A percentile compares a stretch with the other conserved stretches of the same genome.
These are phyloP conservation scores for Leishmania martiniquensis DNA, from an alignment of 208 protist species.

Conservation along the genomic window DNA sequence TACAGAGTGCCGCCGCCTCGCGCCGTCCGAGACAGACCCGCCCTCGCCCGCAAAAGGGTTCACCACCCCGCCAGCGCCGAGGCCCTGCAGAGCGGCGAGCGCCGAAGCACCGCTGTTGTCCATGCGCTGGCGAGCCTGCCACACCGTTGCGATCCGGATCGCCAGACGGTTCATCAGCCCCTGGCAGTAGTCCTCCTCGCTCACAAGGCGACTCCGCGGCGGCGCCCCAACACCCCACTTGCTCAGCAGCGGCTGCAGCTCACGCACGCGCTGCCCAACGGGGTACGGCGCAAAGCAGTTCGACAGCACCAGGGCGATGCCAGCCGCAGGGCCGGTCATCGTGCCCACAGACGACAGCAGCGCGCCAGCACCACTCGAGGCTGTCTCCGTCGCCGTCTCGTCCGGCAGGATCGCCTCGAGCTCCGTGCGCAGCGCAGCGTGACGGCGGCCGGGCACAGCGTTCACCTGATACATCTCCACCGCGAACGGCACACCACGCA, in stretches of 20 bases:
- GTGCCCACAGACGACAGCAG: slow-evolving; percentile 28
- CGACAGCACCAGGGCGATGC: slow-evolving; percentile 32
- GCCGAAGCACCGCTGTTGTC: slow-evolving; percentile 24
- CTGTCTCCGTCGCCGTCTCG: slow-evolving; percentile 18
- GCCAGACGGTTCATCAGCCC: neutral
- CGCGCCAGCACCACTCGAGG: slow-evolving; percentile 17
- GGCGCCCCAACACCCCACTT: slow-evolving; percentile 4
- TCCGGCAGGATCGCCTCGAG: slow-evolving; percentile 41
- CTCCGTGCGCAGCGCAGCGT: slow-evolving; percentile 52
- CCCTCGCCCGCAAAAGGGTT: neutral
- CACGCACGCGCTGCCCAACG: slow-evolving; percentile 1
- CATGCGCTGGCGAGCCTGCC: neutral
- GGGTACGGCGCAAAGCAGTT: slow-evolving; percentile 51
- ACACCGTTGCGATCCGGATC: neutral
- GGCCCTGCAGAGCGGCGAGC: neutral
- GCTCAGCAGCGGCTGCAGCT: slow-evolving; percentile 6
- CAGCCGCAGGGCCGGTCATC: slow-evolving; percentile 19
- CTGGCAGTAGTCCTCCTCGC: slow-evolving; percentile 5
- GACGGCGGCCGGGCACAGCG: slow-evolving; percentile 42
- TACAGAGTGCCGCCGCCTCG: neutral
- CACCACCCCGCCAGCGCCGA: neutral
- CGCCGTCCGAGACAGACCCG: neutral
- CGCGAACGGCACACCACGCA: slow-evolving; percentile 59
- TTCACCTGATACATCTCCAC: slow-evolving; percentile 73
- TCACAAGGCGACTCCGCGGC: neutral